Base-by-base conservation (phyloP, 1,284 basidiomycete genomes). In the Fistulinella staudtii region DNA sequence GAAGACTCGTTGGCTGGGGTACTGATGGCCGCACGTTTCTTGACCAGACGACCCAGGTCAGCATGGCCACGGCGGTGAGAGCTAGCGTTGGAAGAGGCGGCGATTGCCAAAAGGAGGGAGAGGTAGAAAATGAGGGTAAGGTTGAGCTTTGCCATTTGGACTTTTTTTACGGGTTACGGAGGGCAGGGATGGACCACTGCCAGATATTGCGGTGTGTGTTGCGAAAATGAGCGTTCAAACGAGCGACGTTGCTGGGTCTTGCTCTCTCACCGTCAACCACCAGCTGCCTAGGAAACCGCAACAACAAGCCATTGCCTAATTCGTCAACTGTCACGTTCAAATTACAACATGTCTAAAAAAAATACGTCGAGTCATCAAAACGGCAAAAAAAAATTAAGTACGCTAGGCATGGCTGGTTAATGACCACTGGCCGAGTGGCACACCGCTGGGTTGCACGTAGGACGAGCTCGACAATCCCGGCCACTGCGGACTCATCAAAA, bases 401-500 rank as follows among this genome's bases (percentile, higher is more conserved):
- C 28, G 36, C 43, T 61, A 67, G 46, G 78, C 71, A 65, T 87
- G 85, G 56, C 80, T 83, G 17, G 74, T 79, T 49, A 84, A 52
- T 25, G 73, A 69, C 85, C 85, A 89, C 43, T 64, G 56, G 49
- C 66, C 70, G 36, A 89, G 61, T 5, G 79, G 57, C n/a, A 89
- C 82, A 34, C 64, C 67, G 14, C 66, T 57, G 3, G 83, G 83
- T 11, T 74, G 78, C 50, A 71, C 70, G 53, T 73, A 80, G 57
- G 73, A 72, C 54, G 71, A 72, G 36, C 74, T 58, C 35, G 71
- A 64, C 61, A 80, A 64, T 53, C 77, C 84, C 53, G 76, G 54
- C 89, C 91, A 84, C 63, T 93, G 89, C 18, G 93, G 92, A 63
- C 80, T 91, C 72, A 94, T 86, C 61, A 94, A 61, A 47, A 93